These are phyloP conservation scores for Chlorella sp. DNA, from an alignment of 139 green algal species.

Conservation along the genomic window DNA sequence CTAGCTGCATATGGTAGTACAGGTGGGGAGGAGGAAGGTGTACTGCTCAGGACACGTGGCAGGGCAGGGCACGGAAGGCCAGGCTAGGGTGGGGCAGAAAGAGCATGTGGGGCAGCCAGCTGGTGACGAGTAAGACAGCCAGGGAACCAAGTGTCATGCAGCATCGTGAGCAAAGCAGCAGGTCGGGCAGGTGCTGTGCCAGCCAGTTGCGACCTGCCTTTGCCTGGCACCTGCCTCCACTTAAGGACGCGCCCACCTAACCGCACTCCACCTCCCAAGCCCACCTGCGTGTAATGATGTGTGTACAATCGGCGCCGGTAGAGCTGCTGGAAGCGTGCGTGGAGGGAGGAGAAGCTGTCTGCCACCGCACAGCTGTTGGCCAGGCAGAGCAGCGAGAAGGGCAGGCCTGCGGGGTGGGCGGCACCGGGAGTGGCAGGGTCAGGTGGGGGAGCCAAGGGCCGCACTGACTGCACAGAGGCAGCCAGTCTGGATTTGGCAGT, in stretches of 20 bases:
- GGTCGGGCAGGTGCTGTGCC: neutral
- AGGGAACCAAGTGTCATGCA: too few relatives aligned
- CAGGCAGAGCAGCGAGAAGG: slow-evolving; percentile 73
- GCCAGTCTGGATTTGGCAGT: too few relatives aligned
- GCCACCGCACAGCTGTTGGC: slow-evolving; percentile 83
- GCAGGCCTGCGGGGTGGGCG: slow-evolving; percentile 40
- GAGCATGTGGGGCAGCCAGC: too few relatives aligned
- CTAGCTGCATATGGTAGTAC: too few relatives aligned
- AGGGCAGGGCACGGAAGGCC: too few relatives aligned
- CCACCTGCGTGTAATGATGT: slow-evolving; percentile 30
- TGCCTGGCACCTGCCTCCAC: neutral
- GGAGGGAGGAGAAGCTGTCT: slow-evolving; percentile 66
- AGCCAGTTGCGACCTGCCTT: too few relatives aligned
- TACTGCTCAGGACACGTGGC: neutral
- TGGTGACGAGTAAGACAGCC: too few relatives aligned
- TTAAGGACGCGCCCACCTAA: too few relatives aligned
- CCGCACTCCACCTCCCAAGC: neutral
- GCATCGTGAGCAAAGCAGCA: neutral
- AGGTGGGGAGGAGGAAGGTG: neutral
- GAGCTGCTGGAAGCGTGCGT: slow-evolving; percentile 72
- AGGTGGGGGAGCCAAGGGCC: too few relatives aligned
- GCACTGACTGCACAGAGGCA: too few relatives aligned
- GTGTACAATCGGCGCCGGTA: slow-evolving; percentile 43
- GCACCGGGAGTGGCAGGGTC: neutral
- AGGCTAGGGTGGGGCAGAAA: too few relatives aligned